Evolutionary conservation across 176 grass and related monocot species (phyloP).

Genomic region (Musa itinerans): DNA sequence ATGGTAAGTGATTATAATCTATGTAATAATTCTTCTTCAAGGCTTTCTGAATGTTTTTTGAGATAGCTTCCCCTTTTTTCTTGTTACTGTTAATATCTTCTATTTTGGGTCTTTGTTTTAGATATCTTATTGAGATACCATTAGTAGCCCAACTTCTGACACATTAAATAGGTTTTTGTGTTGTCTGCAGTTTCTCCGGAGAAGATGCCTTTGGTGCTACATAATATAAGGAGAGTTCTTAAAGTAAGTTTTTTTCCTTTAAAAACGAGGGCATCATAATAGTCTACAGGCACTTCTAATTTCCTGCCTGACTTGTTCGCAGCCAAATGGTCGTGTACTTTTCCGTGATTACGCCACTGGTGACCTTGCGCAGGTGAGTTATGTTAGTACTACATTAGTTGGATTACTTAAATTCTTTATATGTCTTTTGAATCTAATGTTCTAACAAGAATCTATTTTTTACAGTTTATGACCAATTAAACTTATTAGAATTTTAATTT

Average conservation of each 20-base stretch:
- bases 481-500: background rate
- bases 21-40: background rate
- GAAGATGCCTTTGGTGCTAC: constrained; percentile 34
- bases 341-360: constrained; percentile 84
- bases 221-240: constrained; percentile 47
- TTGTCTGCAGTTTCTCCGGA: constrained; percentile 52
- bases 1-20: constrained; percentile 52
- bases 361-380: constrained; percentile 81
- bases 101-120: constrained; percentile 9
- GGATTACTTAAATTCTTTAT: too few relatives aligned
- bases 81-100: constrained; percentile 3
- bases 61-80: background rate
- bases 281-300: background rate
- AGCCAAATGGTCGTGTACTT: constrained; percentile 73
- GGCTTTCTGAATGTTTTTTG: background rate
- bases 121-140: background rate
- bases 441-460: too few relatives aligned
- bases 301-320: constrained; percentile 14
- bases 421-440: too few relatives aligned
- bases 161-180: constrained; percentile 93
- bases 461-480: too few relatives aligned
- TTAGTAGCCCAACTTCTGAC: constrained; percentile 43
- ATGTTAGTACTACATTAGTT: background rate
- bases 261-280: constrained; percentile 1
- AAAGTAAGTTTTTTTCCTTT: constrained; percentile 52